Base-by-base conservation (phyloP, 805 yeast genomes). In the Nakazawaea ernobii region DNA sequence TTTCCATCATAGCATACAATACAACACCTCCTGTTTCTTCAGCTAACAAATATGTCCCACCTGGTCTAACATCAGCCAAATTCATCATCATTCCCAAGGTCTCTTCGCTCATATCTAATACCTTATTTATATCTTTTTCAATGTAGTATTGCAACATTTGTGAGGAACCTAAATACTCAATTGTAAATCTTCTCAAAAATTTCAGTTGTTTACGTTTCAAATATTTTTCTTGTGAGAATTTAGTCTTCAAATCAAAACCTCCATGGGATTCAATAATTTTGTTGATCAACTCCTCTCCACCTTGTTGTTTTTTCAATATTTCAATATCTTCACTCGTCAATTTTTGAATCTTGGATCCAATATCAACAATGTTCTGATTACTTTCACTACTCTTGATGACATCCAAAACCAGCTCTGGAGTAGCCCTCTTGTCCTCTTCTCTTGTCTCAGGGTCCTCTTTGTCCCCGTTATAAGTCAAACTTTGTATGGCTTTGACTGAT, bases 11-110 rank as follows among this genome's bases (percentile, higher is more conserved):
- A 4, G 95, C 88, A 51, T 86, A 86, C 6, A 86, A 77, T 1
- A 94, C 61, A n/a, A 92, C 73, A 6, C 98, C 97, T 30, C 96
- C 91, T n/a, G 96, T 85, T 59, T 94, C 99, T 59, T 94, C 99
- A 46, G 89, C 73, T 3, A 92, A 83, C 20, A 94, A 68, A 59
- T 94, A 94, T 49, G 77, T 80, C 1, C 99, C 98, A 9, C 96
- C 96, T 0, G 96, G 90, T 58, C 82, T 80, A 32, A 94, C 77
- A 59, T 92, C 89, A 1, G 84, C 96, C 55, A 84, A 73, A 51
- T 83, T 82, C 66, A 94, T 67, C 57, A 89, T 67, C 63, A 86
- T 68, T 0, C 95, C 96, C 33, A 94, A 61, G 1, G 91, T 71
- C 66, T 94, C 99, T 50, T 83, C 83, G 55, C 95, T 86, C 74